Base-by-base conservation (phyloP, 2,329 filamentous ascomycete species). In the Alternaria brassicae region DNA sequence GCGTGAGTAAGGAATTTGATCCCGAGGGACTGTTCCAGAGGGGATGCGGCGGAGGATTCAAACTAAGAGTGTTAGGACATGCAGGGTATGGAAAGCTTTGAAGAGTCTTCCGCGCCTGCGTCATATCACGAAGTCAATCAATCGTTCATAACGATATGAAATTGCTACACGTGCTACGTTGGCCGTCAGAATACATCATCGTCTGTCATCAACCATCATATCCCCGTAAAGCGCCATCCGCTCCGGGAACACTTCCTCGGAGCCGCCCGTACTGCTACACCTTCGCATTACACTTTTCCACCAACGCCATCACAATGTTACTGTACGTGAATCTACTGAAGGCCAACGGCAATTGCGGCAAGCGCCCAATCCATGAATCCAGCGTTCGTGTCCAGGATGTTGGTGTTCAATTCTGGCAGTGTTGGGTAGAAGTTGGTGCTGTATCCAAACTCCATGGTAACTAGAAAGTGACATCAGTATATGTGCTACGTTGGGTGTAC, bases 381-480 rank as follows among this genome's bases (percentile, higher is more conserved):
- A 6, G 77, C 77, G 58, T 77, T 78, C 1, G 77, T 80, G 53
- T 79, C 78, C 17, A 78, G 56, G 27, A 79, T 78, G 50, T 79
- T 79, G 57, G 72, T 67, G 61, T 78, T 78, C 63, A 77, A 80
- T 63, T 80, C 77, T n/a, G 68, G 67, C 27, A 70, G 47, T 5
- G 78, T 79, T 1, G 78, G 77, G 62, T 80, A 80, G 53, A 80
- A 79, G 65, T 79, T 79, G 1, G 74, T 77, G 23, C 72, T 69
- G 49, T 77, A 77, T 8, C 77, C 78, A 2, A 68, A 61, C 19
- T 61, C 59, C 58, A 59, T 59, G 25, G 56, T 59, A 39, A 50
- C 55, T 58, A n/a, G 30, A 13, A 9, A 8, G 6, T 7, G 15
- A 39, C 17, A 28, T 58, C 28, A 58, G 55, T 30, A 58, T 25